Base-by-base conservation (phyloP, 495 filamentous ascomycete genomes). In the Neurospora sp. region DNA sequence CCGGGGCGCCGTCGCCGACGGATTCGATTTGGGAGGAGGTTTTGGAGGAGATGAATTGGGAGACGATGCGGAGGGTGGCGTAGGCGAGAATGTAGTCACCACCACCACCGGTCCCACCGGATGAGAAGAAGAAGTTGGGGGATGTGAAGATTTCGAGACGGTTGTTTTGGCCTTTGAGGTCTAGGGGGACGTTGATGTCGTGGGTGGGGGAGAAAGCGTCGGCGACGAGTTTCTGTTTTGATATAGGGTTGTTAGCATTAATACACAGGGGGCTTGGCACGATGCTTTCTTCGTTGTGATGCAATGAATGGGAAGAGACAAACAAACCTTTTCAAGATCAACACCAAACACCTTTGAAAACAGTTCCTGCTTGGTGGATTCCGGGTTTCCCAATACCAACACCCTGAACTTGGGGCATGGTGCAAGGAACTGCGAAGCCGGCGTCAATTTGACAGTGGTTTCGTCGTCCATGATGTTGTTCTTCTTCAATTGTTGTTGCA, bases 351-450 rank as follows among this genome's bases (percentile, higher is more conserved):
- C 53, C 31, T 71, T 74, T 38, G 77, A 74, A 70, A 80, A 76
- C 2, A 80, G 70, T 35, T 78, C 75, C 65, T 77, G 77, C 70
- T 80, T 80, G 20, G 78, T 79, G 20, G 77, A 74, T 22, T 80
- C 78, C 2, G 75, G 77, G 45, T 74, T 80, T 27, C 78, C 77
- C 1, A 80, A 70, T 4, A 80, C 77, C 59, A 78, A 40, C n/a
- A 80, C 71, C 2, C 78, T 72, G 37, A 80, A 79, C 27, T 72
- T 76, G 20, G 78, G 76, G 20, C 78, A 78, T n/a, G 75, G 70
- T 8, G 70, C 70, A 27, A 80, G 48, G 40, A 77, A 76, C 22
- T 77, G 73, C 17, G 72, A 69, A 2, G 75, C 72, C 0, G 77
- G 72, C 20, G 75, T 70, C 59, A 78, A 74, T 69, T 53, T 68